Evolutionary conservation across 441 rosid genomes (phyloP), one percentile per base, ranked within the genome.

Genomic region (Bocquillonia castaneifolia): DNA sequence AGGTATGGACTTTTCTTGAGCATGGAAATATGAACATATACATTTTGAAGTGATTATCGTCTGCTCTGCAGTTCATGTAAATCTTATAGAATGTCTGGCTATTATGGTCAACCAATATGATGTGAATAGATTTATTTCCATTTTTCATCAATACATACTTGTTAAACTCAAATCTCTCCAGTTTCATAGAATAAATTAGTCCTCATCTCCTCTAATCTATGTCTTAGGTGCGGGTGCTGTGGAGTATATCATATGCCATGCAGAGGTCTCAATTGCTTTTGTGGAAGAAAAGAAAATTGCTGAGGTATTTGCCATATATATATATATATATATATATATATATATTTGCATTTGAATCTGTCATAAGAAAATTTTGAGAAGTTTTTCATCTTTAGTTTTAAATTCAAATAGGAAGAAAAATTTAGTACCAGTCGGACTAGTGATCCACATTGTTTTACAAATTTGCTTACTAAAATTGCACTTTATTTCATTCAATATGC

Each of bases 251-350:
- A 81, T 94, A 69, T 80, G 85, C 67, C 99, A 94, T 76, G 78
- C 99, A 59, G 99, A 90, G 72, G 85, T 92, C 72, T 80, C 93
- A 48, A 83, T 92, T 77, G 93, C 89, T 63, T 94, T 94, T 85
- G 90, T 83, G 15, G 99, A 94, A 72, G 98, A 88, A 73, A 92
- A 87, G 56, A 94, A 94, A 78, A 83, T 94, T 72, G 45, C 82
- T 48, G 97, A 94, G 98, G 99, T 94, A 80, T 67, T 13, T 52
- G 22, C 61, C 2, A 26, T 23, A 39, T 34, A 14, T 36, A 31
- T 71, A 23, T 23, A 31, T 34, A 22, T 69, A 23, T 29, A n/a
- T n/a, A n/a, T n/a, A n/a, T n/a, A n/a, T n/a, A 40, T 12, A 0
- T 10, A n/a, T 47, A 44, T 18, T 32, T 68, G 0, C 13, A 62